phyloP scores from a whole-genome alignment of 768 basidiomycete species.

The Amanita inopinata region DNA sequence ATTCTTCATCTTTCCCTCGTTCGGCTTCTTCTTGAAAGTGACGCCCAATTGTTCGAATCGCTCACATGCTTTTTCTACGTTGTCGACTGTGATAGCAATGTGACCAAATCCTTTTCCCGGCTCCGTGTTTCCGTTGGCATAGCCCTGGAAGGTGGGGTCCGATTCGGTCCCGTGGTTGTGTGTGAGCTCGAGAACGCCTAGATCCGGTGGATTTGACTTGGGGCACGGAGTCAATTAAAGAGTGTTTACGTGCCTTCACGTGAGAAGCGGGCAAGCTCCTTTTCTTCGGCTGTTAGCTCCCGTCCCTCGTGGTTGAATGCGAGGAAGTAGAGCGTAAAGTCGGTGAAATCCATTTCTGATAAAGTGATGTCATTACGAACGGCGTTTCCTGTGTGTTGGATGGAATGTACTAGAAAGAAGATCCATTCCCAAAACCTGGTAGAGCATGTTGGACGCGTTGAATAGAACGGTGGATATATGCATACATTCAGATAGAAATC shows the following conservation, averaged over 20 bases:
- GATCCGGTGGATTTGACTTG: background rate
- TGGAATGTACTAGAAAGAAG: conserved; percentile 41
- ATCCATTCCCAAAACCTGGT: conserved; percentile 66
- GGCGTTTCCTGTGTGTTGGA: background rate
- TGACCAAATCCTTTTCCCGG: conserved; percentile 79
- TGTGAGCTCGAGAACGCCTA: conserved; percentile 76
- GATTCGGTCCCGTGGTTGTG: conserved; percentile 88
- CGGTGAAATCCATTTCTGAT: conserved; percentile 43
- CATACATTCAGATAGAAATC: conserved; percentile 70
- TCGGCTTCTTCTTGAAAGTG: conserved; percentile 77
- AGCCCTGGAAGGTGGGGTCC: conserved; percentile 71
- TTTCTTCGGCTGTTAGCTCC: conserved; percentile 43
- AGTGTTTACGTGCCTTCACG: conserved; percentile 51
- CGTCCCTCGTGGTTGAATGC: conserved; percentile 59
- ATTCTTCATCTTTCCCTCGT: conserved; percentile 78
- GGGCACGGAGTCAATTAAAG: background rate
- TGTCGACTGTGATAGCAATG: conserved; percentile 76
- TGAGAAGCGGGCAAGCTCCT: conserved; percentile 33
- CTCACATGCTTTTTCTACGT: conserved; percentile 75
- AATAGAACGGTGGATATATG: background rate
- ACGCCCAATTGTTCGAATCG: conserved; percentile 77
- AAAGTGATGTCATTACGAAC: conserved; percentile 9
- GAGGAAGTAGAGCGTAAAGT: conserved; percentile 81
- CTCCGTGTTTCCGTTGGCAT: conserved; percentile 79
- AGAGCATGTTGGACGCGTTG: background rate